Conservation (phyloP, 306 rosid species). For the Alnus glutinosa region DNA sequence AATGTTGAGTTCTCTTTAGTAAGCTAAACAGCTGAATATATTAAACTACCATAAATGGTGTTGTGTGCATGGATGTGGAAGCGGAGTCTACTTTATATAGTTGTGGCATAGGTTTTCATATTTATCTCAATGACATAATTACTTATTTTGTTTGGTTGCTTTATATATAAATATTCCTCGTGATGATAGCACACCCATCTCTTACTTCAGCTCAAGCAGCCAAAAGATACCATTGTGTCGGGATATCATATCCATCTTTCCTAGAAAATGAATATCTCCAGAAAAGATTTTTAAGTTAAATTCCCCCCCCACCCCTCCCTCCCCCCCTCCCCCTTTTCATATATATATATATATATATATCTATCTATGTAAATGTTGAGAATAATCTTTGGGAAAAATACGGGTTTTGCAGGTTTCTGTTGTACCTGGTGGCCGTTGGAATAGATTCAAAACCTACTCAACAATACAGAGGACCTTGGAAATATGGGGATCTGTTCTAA, state of each 20-base stretch:
- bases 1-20: neutral
- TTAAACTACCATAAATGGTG: neutral
- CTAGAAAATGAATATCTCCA: no score
- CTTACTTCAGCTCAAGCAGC: no score
- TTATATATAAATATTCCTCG: neutral
- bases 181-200: no score
- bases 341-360: neutral
- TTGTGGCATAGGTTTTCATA: neutral
- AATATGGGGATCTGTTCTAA: conserved; percentile 97
- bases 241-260: no score
- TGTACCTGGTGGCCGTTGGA: conserved; percentile 98
- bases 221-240: no score
- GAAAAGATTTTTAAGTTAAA: no score
- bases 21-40: neutral
- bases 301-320: no score
- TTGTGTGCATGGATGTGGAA: neutral
- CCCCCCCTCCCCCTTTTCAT: neutral
- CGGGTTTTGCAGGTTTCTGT: conserved; percentile 73
- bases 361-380: neutral
- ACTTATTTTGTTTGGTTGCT: neutral
- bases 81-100: neutral
- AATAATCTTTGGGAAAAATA: conserved; percentile 10
- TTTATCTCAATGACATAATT: neutral
- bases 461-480: conserved; percentile 95
- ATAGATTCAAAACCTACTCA: conserved; percentile 92